Base-by-base conservation (phyloP, 805 yeast species). In the Yamadazyma endophytica region DNA sequence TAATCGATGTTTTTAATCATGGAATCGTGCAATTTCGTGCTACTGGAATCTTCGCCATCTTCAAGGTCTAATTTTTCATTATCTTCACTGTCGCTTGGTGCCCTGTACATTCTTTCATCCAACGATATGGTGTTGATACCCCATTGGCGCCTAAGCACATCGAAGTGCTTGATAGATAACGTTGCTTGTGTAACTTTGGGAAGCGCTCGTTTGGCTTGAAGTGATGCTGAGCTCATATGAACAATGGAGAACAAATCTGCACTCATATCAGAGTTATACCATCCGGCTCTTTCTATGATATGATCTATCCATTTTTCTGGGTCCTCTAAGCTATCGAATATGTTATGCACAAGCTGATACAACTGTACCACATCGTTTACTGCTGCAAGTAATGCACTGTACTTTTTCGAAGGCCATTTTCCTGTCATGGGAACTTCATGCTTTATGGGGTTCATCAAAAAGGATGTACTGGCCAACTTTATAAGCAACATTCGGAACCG, bases 141-240 rank as follows among this genome's bases (percentile, higher is more conserved):
- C 64, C 64, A 58, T 40, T 54, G 54, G 9, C 32, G 29, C 21
- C 50, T 38, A 15, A 58, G 36, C 2, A 44, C 32, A 16, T 56
- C 54, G 33, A 51, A 40, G 37, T 59, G 65, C 29, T 48, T 53
- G 32, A 57, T 35, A 0, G 61, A 48, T 7, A 56, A 33, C 11
- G 52, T 56, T 5, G 57, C 58, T 13, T 49, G 53, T 1, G 62
- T 57, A 7, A 58, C 48, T 30, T 54, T 52, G 2, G 66, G 66
- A 16, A 60, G 39, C 6, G 52, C 51, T 4, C 44, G 33, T 19
- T 45, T 49, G 13, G 48, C 39, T 13, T 43, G 35, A 15, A 60
- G 40, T 2, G 61, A 47, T 28, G 47, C 54, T 1, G 61, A 44
- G 4, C 56, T 40, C 63, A 60, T 57, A 36, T 50, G 54, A 14